Base-by-base conservation (phyloP, 306 rosid species). In the Prunus davidiana region DNA sequence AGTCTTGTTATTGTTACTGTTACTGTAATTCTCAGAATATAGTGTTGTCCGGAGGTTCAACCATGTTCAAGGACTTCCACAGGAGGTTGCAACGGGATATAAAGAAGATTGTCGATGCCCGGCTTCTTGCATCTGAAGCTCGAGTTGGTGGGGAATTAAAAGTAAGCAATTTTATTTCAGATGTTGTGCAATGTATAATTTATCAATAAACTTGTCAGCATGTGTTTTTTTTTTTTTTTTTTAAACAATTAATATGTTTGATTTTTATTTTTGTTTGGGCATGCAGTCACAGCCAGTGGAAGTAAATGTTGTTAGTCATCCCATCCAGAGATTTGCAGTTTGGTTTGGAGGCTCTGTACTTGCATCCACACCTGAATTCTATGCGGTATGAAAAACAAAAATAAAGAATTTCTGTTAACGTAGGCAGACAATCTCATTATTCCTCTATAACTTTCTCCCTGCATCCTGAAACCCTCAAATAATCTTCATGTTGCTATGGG, bases 261-360 rank as follows among this genome's bases (percentile, higher is more conserved):
- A 28, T 43, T 56, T 20, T 56, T 20, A 3, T 51, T 45, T 79
- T 78, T 20, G 47, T 3, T 78, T 76, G 67, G 62, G 73, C 61
- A 72, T 78, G 56, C 86, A 96, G 98, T 85, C 99, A 8, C 93
- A 92, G 5, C 99, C 98, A 57, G 98, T 96, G 85, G 99, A 96
- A 81, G 98, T 96, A 82, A 96, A 96, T 83, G 99, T 96, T 28
- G 84, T 92, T 66, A 92, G 99, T 80, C 92, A 96, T 83, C 97
- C 99, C 64, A 91, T 96, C 85, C 99, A 96, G 91, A 96, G 96
- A 86, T 92, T 81, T 85, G 99, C 99, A 72, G 99, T 96, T 82
- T 96, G 99, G 99, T 96, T 96, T 79, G 99, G 99, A 72, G 99
- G 99, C 63, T 96, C 99, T 13, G 98, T 96, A 27, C 99, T 96